Evolutionary conservation across 306 rosid genomes (phyloP).

Genomic region (Rosa chinensis): DNA sequence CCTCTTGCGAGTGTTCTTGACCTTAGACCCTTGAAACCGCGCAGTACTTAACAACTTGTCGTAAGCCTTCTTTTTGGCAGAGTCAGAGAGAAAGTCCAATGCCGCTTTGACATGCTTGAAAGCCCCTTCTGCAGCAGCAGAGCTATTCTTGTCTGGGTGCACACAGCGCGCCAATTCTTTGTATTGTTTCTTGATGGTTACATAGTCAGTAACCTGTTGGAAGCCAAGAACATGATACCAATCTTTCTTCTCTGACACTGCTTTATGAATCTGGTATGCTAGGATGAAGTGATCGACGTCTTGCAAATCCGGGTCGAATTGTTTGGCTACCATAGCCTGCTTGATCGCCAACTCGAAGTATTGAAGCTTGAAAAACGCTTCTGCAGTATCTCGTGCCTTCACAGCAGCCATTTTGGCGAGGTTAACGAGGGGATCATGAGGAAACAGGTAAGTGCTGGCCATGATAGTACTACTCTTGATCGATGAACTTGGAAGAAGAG

Average conservation of each 20-base stretch:
- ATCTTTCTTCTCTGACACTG: neutral
- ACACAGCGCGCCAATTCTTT: neutral
- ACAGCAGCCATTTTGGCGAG: neutral
- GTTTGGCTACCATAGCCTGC: slow-evolving; percentile 7
- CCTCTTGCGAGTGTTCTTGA: neutral
- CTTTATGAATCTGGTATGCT: neutral
- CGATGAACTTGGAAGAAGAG: neutral
- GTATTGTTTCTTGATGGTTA: slow-evolving; percentile 1
- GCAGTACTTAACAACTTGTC: neutral
- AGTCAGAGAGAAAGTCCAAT: neutral
- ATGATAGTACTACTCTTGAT: neutral
- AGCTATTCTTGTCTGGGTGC: slow-evolving; percentile 8
- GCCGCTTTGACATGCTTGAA: neutral
- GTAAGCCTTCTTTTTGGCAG: neutral
- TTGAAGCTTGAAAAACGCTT: neutral
- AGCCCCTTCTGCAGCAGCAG: neutral
- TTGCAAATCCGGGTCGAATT: neutral
- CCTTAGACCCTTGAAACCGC: neutral
- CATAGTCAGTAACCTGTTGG: neutral
- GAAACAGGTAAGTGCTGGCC: neutral
- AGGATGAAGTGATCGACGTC: neutral
- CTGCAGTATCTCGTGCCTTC: neutral
- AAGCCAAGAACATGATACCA: slow-evolving; percentile 1
- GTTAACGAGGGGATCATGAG: neutral
- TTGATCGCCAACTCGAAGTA: slow-evolving; percentile 2